Evolutionary conservation across 2,329 filamentous ascomycete genomes (phyloP).

Genomic region (Diaporthe aspalathi): DNA sequence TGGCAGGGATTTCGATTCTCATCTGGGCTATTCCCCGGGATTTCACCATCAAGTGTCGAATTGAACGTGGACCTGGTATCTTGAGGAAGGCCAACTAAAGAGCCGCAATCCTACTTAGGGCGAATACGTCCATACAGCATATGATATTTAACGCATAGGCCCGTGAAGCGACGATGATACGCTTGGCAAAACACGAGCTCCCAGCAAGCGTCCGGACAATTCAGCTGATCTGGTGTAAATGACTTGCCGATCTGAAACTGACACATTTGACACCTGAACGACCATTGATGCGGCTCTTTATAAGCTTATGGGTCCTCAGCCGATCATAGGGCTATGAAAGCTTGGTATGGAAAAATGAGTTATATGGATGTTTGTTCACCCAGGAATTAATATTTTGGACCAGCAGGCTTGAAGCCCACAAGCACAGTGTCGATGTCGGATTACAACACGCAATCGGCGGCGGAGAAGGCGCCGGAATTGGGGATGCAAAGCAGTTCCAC

Average conservation of each 20-base stretch:
- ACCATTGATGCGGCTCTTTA: not conserved
- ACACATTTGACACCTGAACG: conserved; percentile 3
- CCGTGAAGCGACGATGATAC: conserved; percentile 22
- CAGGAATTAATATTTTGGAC: not conserved
- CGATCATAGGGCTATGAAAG: conserved; percentile 9
- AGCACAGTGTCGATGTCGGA: not conserved
- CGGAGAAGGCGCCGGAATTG: conserved; percentile 6
- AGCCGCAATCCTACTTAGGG: not conserved
- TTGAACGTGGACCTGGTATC: not conserved
- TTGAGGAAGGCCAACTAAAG: not conserved
- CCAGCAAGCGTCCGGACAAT: not conserved
- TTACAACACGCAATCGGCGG: not conserved
- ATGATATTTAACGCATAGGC: not conserved
- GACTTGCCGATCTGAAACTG: conserved; percentile 28
- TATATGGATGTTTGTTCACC: not conserved
- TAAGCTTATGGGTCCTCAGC: not conserved
- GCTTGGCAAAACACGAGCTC: conserved; percentile 24
- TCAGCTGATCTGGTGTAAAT: conserved; percentile 1
- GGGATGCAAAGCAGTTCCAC: not conserved
- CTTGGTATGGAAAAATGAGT: not conserved
- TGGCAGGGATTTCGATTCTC: not conserved
- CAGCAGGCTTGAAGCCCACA: too few relatives aligned
- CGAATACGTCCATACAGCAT: not conserved
- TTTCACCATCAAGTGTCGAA: not conserved
- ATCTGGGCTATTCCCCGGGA: not conserved